Base-by-base conservation (phyloP, 2,329 filamentous ascomycete genomes). In the Blumeria hordei region DNA sequence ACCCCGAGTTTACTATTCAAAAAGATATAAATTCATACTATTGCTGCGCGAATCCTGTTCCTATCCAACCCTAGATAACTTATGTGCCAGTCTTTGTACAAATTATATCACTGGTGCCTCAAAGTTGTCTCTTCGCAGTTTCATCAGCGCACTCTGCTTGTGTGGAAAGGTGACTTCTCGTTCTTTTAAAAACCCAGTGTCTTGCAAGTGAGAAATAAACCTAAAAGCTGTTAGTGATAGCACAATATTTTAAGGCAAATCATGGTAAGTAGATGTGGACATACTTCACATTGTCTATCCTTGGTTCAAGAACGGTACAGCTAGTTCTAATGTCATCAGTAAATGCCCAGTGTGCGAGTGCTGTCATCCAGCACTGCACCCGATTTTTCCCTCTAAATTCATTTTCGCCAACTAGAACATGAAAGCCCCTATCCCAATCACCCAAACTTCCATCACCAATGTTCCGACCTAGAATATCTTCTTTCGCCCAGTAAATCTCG, bases 401-500 rank as follows among this genome's bases (percentile, higher is more conserved):
- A 62, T 95, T 81, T 69, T 96, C 92, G 1, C 92, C 92, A 3
- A 98, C 76, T 41, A 98, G 71, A 11, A 92, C 79, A 64, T 98
- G 92, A 16, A 96, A 69, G 0, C 92, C 92, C 6, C 92, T 74
- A 62, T 96, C 90, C 68, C 83, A 96, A 62, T 94, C 85, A 7
- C 76, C 77, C n/a, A 45, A 28, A 0, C 80, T 78, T 3, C 76
- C 74, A 21, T 74, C 74, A 66, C 80, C 74, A n/a, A 93, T 68
- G 59, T 86, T 74, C 51, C 74, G 75, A 0, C 85, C 87, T 0
- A 98, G 67, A 0, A 73, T 70, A 64, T 96, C 92, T 65, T 98
- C 92, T 64, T 94, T 94, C 3, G 92, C 87, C 90, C 92, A 98
- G 69, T 98, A 98, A 36, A 98, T 76, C 70, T 98, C 92, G 65